Percentiles rank a stretch among this genome's conserved stretches.
Evolutionary conservation across 2,329 filamentous ascomycete genomes (phyloP).

Genomic region (Plenodomus tracheiphilus): DNA sequence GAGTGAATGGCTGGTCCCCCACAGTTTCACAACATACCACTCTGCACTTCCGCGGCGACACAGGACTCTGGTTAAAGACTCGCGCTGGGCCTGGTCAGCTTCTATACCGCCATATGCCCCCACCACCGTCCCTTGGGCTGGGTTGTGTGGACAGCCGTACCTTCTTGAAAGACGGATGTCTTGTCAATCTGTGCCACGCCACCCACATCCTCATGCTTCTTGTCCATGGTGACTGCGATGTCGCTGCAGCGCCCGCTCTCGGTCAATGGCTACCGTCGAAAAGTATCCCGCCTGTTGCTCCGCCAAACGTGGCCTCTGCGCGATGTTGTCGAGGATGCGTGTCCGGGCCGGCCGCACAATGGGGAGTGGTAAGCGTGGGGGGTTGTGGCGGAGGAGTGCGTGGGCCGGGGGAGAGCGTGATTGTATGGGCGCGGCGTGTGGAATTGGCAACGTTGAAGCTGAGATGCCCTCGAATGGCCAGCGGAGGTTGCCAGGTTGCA

Average conservation of each 20-base stretch:
- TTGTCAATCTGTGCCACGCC: conserved; percentile 96
- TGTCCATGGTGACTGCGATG: conserved; percentile 56
- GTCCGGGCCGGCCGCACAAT: conserved; percentile 14
- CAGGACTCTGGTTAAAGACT: conserved; percentile 95
- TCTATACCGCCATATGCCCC: conserved; percentile 9
- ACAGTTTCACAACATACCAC: conserved; percentile 50
- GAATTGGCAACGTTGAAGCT: conserved; percentile 43
- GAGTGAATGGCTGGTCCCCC: too few species aligned
- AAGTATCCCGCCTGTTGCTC: conserved; percentile 34
- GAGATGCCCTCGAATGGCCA: conserved; percentile 20
- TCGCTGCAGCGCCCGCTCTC: conserved; percentile 30
- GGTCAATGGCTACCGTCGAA: conserved; percentile 9
- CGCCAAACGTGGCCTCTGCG: conserved; percentile 44
- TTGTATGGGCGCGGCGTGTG: conserved; percentile 16
- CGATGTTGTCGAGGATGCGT: conserved; percentile 5
- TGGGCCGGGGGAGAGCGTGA: conserved; percentile 8
- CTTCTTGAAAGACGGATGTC: conserved; percentile 98
- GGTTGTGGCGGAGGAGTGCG: conserved; percentile 3
- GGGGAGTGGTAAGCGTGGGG: conserved; percentile 3
- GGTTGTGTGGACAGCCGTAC: conserved; percentile 55
- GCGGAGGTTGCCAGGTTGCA: conserved; percentile 32
- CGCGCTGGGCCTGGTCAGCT: conserved; percentile 66
- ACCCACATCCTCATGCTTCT: conserved; percentile 98
- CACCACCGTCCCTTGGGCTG: conserved; percentile 2
- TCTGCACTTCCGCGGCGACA: conserved; percentile 95